These are phyloP conservation scores for Phytophthora tentaculata DNA, from an alignment of 352 stramenopile genomes.

Conservation along the genomic window DNA sequence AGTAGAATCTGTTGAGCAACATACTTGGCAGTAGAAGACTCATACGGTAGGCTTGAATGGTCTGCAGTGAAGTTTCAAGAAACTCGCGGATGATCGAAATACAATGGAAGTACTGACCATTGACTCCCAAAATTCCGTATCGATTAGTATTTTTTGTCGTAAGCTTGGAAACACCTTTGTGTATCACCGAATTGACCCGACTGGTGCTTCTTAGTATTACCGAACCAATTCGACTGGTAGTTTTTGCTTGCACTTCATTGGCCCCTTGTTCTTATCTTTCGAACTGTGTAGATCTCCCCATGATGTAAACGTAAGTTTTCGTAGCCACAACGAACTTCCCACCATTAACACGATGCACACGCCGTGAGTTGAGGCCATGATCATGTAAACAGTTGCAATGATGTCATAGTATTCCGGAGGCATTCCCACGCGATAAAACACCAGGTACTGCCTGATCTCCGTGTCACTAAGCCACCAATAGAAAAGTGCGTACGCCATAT, in stretches of 20 bases:
- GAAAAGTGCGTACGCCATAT: constrained; percentile 2
- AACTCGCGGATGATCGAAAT: not conserved
- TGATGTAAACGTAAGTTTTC: not conserved
- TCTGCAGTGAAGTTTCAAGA: constrained; percentile 18
- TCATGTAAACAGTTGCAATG: not conserved
- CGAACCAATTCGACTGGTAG: not conserved
- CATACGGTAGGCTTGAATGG: constrained; percentile 29
- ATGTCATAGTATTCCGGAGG: not conserved
- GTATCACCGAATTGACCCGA: not conserved
- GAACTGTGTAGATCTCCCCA: not conserved
- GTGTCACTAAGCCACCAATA: constrained; percentile 9
- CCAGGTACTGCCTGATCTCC: not conserved
- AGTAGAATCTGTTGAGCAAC: constrained; percentile 29
- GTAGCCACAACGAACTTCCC: not conserved
- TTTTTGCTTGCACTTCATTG: not conserved
- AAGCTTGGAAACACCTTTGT: not conserved
- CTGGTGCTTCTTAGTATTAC: not conserved
- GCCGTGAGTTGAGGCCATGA: not conserved
- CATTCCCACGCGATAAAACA: constrained; percentile 19
- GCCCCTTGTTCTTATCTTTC: not conserved
- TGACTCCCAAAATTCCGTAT: not conserved
- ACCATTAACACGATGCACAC: not conserved
- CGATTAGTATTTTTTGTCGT: not conserved
- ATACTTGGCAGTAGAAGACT: constrained; percentile 17
- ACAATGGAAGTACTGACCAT: not conserved